Conservation (phyloP, 192 early-diverging fungal species). For the Kappamyces sp. region DNA sequence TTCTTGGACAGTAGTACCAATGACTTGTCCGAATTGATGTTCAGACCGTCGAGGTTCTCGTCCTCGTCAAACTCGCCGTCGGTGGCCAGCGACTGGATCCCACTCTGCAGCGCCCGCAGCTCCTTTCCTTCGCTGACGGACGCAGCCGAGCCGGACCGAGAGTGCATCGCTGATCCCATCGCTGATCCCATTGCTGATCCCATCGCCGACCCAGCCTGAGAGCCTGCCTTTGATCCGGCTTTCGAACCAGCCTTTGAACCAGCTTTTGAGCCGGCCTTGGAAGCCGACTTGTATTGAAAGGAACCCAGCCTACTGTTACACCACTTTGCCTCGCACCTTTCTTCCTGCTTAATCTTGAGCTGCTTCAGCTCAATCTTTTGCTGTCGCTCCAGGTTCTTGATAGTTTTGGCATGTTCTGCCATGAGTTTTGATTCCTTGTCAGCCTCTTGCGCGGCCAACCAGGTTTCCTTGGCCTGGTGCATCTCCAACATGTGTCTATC, state of each 20-base stretch:
- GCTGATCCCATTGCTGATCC: no score
- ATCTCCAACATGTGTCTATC: slow-evolving; percentile 22
- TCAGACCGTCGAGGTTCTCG: slow-evolving; percentile 8
- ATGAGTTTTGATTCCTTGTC: slow-evolving; percentile 11
- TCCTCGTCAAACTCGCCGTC: slow-evolving; percentile 14
- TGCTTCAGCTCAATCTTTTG: slow-evolving; percentile 16
- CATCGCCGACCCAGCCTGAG: background rate
- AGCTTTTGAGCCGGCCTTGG: slow-evolving; percentile 3
- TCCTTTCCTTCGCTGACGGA: background rate
- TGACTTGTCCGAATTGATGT: background rate
- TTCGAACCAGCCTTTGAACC: background rate
- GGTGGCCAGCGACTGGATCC: background rate
- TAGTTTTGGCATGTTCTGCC: slow-evolving; percentile 8
- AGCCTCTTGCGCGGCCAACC: slow-evolving; percentile 10
- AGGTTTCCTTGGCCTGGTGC: slow-evolving; percentile 23
- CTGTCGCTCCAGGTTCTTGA: slow-evolving; percentile 14
- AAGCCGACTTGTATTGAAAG: background rate
- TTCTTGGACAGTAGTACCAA: background rate
- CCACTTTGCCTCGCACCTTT: slow-evolving; percentile 8
- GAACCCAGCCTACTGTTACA: background rate
- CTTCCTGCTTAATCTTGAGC: slow-evolving; percentile 12
- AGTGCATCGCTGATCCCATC: no score
- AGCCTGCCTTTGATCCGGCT: background rate
- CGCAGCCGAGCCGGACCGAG: background rate
- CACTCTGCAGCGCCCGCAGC: background rate